Evolutionary conservation across 163 green algal species (phyloP), one percentile per base, ranked within the genome.

Genomic region (Picocystis sp.): DNA sequence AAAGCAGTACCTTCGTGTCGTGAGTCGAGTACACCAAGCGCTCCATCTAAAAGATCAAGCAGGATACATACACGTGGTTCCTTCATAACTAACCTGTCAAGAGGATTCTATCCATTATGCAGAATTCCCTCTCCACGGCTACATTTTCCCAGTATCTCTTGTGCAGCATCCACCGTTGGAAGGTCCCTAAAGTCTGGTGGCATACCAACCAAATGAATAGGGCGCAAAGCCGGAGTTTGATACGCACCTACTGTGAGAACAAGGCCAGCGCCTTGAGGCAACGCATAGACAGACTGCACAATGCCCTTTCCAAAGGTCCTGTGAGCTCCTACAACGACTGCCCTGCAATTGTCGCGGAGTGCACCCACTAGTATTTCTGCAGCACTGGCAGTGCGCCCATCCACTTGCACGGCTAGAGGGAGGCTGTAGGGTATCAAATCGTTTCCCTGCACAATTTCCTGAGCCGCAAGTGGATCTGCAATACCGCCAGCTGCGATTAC

Each of bases 281-380:
- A 69, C 62, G 93, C 83, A 62, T 94, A 97, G 43, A 97, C 89
- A 48, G 63, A 81, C 72, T 98, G 89, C 47, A 98, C 94, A 1
- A 94, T 67, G 13, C 89, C 89, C 67, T 97, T 94, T 41, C 61
- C 55, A 29, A 56, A 69, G 22, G 61, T 64, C 2, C 22, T 17
- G 22, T 25, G 42, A 22, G 52, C 59, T 41, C 84, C 88, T 1
- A 83, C 83, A 13, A 98, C 67, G 23, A 89, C 72, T 0, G 78
- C 88, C 11, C 89, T 67, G 72, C 87, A 94, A 71, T 96, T 95
- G 69, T 94, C 88, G 1, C 73, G 69, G 61, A 97, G 70, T 23
- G 88, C 88, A 1, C 82, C 87, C 11, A 80, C 77, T 47, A 93
- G 55, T 47, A 97, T 96, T 61, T 98, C 89, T 15, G 57, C 77